Percentiles rank a stretch among this genome's conserved stretches.
Evolutionary conservation across 768 basidiomycete species (phyloP).

Genomic region (Lactifluus volemus): DNA sequence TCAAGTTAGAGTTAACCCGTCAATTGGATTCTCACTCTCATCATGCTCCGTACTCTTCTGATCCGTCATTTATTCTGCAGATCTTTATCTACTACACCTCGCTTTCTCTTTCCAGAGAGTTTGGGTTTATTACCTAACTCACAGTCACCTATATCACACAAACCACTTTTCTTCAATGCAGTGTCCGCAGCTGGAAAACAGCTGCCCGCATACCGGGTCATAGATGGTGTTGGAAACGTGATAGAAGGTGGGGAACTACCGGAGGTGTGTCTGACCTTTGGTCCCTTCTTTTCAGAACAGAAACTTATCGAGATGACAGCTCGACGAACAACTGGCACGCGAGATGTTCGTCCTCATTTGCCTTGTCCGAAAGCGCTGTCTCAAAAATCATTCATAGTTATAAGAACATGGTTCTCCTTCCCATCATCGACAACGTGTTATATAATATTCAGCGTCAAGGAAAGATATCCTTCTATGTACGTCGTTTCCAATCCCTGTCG

Average conservation of each 20-base stretch:
- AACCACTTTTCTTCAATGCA: slow-evolving; percentile 73
- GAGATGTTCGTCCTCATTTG: slow-evolving; percentile 38
- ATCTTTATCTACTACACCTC: slow-evolving; percentile 18
- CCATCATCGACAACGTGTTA: slow-evolving; percentile 78
- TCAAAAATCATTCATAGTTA: slow-evolving; percentile 36
- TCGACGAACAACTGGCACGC: slow-evolving; percentile 58
- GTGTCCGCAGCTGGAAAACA: slow-evolving; percentile 49
- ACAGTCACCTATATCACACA: slow-evolving; percentile 55
- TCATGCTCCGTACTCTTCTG: slow-evolving; percentile 7
- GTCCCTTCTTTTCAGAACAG: not conserved
- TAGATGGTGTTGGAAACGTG: slow-evolving; percentile 71
- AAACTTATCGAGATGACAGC: slow-evolving; percentile 30
- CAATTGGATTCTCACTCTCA: no score
- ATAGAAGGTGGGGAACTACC: slow-evolving; percentile 69
- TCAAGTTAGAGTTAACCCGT: no score
- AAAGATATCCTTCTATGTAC: slow-evolving; percentile 83
- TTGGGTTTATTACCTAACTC: slow-evolving; percentile 35
- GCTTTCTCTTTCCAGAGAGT: slow-evolving; percentile 18
- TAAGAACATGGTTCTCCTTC: slow-evolving; percentile 71
- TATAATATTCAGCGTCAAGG: slow-evolving; percentile 93
- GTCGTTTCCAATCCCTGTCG: slow-evolving; percentile 23
- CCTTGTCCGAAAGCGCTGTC: not conserved
- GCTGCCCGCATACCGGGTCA: slow-evolving; percentile 80
- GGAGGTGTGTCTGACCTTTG: slow-evolving; percentile 40
- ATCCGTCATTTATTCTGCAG: slow-evolving; percentile 5